phyloP scores from a whole-genome alignment of 2,329 filamentous ascomycete genomes.

The Rosellinia necatrix region DNA sequence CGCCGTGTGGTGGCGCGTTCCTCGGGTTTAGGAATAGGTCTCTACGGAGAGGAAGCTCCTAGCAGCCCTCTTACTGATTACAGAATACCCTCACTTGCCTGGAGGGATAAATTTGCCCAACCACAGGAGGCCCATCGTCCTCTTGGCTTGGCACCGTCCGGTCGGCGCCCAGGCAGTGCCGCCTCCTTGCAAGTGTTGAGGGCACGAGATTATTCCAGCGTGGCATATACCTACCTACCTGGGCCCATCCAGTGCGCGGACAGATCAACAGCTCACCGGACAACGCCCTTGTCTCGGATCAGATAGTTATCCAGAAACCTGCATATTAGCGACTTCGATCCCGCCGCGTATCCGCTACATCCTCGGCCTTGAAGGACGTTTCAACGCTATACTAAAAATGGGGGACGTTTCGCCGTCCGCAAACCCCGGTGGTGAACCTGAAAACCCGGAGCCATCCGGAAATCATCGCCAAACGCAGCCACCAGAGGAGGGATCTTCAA shows the following conservation, averaged over 20 bases:
- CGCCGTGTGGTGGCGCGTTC: conserved; percentile 26
- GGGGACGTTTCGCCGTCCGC: conserved; percentile 41
- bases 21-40: conserved; percentile 7
- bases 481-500: conserved; percentile 31
- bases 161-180: too few species aligned
- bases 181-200: neutral
- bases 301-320: conserved; percentile 4
- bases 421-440: conserved; percentile 38
- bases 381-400: conserved; percentile 36
- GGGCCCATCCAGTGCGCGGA: conserved; percentile 3
- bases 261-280: conserved; percentile 7
- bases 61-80: conserved; percentile 2
- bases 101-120: neutral
- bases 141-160: conserved; percentile 2
- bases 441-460: conserved; percentile 30
- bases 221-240: conserved; percentile 3
- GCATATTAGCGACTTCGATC: conserved; percentile 9
- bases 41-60: conserved; percentile 11
- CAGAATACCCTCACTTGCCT: conserved; percentile 3
- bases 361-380: conserved; percentile 1
- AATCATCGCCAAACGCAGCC: conserved; percentile 28
- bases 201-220: conserved; percentile 4
- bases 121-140: neutral
- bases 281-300: conserved; percentile 4
- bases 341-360: conserved; percentile 3